Evolutionary conservation across 2,329 filamentous ascomycete species (phyloP).

Genomic region (Ilyonectria mors-panacis): DNA sequence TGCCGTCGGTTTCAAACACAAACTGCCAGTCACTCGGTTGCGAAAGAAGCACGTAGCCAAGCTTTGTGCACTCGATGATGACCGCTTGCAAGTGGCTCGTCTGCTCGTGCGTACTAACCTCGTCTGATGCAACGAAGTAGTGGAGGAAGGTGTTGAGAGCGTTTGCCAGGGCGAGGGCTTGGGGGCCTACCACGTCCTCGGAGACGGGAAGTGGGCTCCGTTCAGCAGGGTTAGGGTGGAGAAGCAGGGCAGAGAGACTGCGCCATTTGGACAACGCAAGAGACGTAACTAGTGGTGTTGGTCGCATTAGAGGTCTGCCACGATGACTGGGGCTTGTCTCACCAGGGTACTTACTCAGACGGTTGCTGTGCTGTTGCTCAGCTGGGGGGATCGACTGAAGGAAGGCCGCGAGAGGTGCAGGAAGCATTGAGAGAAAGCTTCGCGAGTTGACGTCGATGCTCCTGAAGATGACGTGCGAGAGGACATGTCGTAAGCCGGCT

Average conservation of each 20-base stretch:
- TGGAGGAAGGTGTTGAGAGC: constrained; percentile 54
- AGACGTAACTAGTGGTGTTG: constrained; percentile 29
- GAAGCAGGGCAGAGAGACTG: constrained; percentile 58
- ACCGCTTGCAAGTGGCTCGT: constrained; percentile 56
- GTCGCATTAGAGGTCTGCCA: constrained; percentile 2
- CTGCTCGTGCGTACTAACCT: constrained; percentile 51
- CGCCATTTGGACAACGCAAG: constrained; percentile 60
- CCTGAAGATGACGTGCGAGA: constrained; percentile 54
- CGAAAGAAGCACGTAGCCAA: constrained; percentile 60
- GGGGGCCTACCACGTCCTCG: constrained; percentile 48
- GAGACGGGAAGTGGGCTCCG: constrained; percentile 53
- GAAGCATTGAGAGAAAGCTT: constrained; percentile 55
- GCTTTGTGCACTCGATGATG: constrained; percentile 56
- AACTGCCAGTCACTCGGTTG: constrained; percentile 59
- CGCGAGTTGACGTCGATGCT: constrained; percentile 51
- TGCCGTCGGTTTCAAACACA: constrained; percentile 35
- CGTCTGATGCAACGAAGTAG: constrained; percentile 50
- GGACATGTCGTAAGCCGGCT: constrained; percentile 55
- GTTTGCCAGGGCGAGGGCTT: constrained; percentile 51
- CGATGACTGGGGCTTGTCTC: neutral
- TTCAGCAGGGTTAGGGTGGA: constrained; percentile 56
- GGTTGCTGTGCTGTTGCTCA: constrained; percentile 44
- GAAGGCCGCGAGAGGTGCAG: constrained; percentile 51
- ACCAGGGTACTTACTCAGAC: constrained; percentile 49
- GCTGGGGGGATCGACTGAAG: constrained; percentile 48